Conservation (phyloP, 768 basidiomycete genomes). For the Fomitopsis pulvina region DNA sequence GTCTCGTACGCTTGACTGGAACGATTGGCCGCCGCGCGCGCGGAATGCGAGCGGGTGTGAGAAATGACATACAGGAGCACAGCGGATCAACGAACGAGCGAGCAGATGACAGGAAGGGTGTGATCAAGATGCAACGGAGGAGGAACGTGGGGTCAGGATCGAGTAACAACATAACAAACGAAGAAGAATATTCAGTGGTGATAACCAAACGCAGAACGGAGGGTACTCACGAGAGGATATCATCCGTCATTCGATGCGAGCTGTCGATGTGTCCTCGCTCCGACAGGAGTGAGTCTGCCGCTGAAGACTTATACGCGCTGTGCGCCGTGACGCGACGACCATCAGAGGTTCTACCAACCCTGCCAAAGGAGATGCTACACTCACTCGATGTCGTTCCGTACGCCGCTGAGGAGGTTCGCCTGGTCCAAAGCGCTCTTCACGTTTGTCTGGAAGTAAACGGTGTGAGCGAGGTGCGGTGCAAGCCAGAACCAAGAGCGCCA, state of each 20-base stretch:
- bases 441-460: constrained; percentile 56
- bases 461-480: no score
- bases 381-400: constrained; percentile 94
- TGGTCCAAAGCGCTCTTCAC: constrained; percentile 80
- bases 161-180: no score
- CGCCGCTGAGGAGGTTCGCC: constrained; percentile 81
- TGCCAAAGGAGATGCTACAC: constrained; percentile 16
- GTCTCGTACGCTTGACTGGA: constrained; percentile 87
- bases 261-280: constrained; percentile 89
- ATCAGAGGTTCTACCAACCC: neutral
- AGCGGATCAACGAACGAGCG: neutral
- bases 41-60: no score
- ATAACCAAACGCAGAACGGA: neutral
- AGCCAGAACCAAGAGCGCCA: no score
- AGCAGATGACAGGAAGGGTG: neutral
- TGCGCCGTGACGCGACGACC: neutral
- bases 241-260: constrained; percentile 93
- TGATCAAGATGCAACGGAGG: neutral
- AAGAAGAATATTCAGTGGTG: neutral
- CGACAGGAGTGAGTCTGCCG: constrained; percentile 78
- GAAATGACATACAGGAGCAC: no score
- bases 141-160: neutral
- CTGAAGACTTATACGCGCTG: constrained; percentile 88
- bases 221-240: constrained; percentile 68
- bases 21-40: neutral